phyloP scores from a whole-genome alignment of 441 rosid genomes.

The Arabidopsis hybrid region DNA sequence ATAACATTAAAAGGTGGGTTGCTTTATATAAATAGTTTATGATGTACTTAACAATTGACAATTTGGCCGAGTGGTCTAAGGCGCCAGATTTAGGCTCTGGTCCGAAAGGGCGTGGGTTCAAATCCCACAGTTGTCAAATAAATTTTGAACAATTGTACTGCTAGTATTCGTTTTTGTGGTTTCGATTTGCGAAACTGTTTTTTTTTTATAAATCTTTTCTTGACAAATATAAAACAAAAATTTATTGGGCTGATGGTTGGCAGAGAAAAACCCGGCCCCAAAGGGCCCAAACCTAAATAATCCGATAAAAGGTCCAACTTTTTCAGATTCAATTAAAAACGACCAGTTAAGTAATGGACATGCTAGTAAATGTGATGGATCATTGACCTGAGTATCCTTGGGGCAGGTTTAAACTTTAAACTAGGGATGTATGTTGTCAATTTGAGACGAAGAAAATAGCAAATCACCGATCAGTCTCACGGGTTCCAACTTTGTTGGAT shows the following conservation, averaged over 20 bases:
- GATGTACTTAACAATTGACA: not conserved
- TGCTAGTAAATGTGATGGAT: not conserved
- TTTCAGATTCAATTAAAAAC: not conserved
- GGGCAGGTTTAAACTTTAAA: not conserved
- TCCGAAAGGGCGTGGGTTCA: slow-evolving; percentile 99
- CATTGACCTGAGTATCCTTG: not conserved
- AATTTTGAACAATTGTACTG: no score
- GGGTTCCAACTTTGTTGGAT: slow-evolving; percentile 37
- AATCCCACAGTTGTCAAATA: slow-evolving; percentile 68
- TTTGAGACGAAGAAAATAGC: not conserved
- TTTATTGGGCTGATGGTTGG: not conserved
- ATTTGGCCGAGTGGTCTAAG: slow-evolving; percentile 77
- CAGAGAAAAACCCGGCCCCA: not conserved
- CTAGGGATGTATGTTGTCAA: not conserved
- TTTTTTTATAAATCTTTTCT: no score
- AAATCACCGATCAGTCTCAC: slow-evolving; percentile 11
- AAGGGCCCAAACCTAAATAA: not conserved
- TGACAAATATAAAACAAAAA: no score
- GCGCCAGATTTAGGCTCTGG: slow-evolving; percentile 99
- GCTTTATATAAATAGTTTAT: no score
- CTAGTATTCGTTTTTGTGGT: no score
- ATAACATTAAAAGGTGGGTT: no score
- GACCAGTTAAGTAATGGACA: not conserved
- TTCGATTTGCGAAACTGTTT: no score
- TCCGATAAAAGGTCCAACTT: not conserved